Conservation (phyloP, 2,329 filamentous ascomycete species). For the Neopestalotiopsis rosae region DNA sequence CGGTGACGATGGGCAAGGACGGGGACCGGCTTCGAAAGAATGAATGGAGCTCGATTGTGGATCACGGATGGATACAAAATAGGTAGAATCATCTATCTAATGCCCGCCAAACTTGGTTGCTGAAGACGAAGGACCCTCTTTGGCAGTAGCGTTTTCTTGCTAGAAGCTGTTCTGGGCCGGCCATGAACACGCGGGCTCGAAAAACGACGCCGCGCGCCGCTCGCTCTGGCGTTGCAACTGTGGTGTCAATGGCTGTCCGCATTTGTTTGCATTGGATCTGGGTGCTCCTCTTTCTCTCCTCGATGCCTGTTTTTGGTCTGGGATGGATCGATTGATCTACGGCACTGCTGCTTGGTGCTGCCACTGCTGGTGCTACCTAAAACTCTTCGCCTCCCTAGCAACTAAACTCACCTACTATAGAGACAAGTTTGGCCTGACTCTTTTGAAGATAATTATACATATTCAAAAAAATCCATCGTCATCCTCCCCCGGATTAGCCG, state of each 20-base stretch:
- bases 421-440: no score
- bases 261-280: neutral
- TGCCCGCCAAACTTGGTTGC: neutral
- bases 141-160: neutral
- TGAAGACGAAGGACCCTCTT: neutral
- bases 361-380: neutral
- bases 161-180: neutral
- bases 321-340: neutral
- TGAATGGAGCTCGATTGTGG: neutral
- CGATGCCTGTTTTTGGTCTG: neutral
- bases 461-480: neutral
- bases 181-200: neutral
- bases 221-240: neutral
- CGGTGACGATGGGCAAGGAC: neutral
- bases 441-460: neutral
- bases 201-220: neutral
- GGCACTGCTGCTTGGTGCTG: neutral
- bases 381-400: no score
- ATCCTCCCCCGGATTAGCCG: neutral
- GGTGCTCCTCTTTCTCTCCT: neutral
- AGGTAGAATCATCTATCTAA: slow-evolving; percentile 4
- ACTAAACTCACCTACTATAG: no score
- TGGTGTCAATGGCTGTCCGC: neutral
- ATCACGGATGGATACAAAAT: neutral
- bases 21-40: neutral